These are phyloP conservation scores for Ophiosphaerella narmari DNA, from an alignment of 2,329 filamentous ascomycete species.

Conservation along the genomic window DNA sequence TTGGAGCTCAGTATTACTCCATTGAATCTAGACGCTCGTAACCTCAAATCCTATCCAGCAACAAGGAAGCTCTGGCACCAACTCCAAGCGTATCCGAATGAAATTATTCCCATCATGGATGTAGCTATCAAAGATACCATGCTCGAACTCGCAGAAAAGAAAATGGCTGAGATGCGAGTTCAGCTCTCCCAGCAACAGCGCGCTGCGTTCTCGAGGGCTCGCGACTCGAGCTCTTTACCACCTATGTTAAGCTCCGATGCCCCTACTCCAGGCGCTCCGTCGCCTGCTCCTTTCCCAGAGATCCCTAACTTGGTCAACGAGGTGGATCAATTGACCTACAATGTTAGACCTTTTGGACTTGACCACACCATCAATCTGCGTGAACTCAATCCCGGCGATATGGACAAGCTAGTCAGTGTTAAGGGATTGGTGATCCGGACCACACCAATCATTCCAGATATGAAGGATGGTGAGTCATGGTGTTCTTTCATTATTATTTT, in stretches of 20 bases:
- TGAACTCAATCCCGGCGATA: constrained; percentile 93
- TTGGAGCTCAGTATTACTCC: constrained; percentile 80
- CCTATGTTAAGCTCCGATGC: constrained; percentile 80
- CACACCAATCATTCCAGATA: constrained; percentile 95
- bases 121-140: constrained; percentile 91
- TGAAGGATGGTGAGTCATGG: constrained; percentile 74
- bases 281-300: constrained; percentile 46
- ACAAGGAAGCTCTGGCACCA: constrained; percentile 96
- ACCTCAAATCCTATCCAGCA: constrained; percentile 89
- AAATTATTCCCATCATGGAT: constrained; percentile 97
- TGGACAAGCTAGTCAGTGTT: constrained; percentile 93
- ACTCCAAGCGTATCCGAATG: constrained; percentile 88
- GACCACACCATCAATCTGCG: constrained; percentile 88
- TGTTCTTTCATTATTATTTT: neutral
- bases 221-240: constrained; percentile 71
- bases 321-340: constrained; percentile 78
- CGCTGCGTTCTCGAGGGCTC: constrained; percentile 46
- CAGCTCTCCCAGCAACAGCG: constrained; percentile 61
- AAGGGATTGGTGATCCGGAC: constrained; percentile 96
- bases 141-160: constrained; percentile 82
- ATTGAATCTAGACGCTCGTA: constrained; percentile 85
- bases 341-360: constrained; percentile 86
- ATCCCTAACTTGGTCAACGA: constrained; percentile 75
- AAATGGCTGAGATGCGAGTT: constrained; percentile 70
- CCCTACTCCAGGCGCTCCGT: constrained; percentile 49